Evolutionary conservation across 108 stramenopile genomes (phyloP).

Genomic region (Skeletonema tropicum): DNA sequence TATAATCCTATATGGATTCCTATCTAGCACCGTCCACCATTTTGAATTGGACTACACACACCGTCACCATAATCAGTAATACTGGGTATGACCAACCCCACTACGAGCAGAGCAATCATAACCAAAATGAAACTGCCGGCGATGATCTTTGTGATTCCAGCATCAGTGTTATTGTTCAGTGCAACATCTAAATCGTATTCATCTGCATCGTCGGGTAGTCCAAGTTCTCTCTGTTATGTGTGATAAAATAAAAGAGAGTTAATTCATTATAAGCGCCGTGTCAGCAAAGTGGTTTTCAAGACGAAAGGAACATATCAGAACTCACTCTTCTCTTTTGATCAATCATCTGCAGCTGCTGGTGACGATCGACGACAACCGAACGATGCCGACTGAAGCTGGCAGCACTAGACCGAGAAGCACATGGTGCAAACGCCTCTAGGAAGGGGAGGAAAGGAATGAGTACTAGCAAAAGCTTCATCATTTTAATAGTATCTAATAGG

Average conservation of each 20-base stretch:
- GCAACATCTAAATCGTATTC: slow-evolving; percentile 88
- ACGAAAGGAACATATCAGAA: background rate
- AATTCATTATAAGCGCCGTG: no score
- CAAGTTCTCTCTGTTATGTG: slow-evolving; percentile 58
- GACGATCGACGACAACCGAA: background rate
- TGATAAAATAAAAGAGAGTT: background rate
- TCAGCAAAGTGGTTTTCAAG: no score
- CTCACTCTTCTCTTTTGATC: background rate
- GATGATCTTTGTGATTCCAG: slow-evolving; percentile 83
- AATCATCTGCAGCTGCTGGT: background rate
- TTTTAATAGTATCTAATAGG: no score
- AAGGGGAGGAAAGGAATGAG: slow-evolving; percentile 13
- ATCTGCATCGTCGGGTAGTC: slow-evolving; percentile 80
- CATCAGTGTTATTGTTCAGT: slow-evolving; percentile 76
- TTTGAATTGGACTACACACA: slow-evolving; percentile 82
- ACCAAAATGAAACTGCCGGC: slow-evolving; percentile 86
- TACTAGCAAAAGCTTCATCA: slow-evolving; percentile 11
- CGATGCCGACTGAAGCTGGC: background rate
- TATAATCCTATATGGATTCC: background rate
- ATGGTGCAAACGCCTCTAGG: slow-evolving; percentile 7
- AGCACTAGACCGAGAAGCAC: background rate
- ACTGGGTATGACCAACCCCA: slow-evolving; percentile 72
- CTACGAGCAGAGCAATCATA: slow-evolving; percentile 72
- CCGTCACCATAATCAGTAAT: slow-evolving; percentile 81
- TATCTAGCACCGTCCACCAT: slow-evolving; percentile 72